Evolutionary conservation across 148 eudicot species (phyloP).

Genomic region (Camellia lanceoleosa): DNA sequence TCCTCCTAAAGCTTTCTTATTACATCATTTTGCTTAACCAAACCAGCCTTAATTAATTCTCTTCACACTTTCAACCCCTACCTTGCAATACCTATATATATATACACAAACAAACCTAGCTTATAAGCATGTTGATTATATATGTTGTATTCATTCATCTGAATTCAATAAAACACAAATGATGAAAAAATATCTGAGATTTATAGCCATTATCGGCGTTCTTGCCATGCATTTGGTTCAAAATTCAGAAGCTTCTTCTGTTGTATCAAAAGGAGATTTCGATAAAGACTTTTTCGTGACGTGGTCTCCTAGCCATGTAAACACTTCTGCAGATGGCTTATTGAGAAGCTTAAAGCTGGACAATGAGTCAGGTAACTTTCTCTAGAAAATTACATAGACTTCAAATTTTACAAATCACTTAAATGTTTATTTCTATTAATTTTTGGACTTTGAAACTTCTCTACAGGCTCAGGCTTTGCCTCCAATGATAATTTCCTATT

Average conservation of each 20-base stretch:
- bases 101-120: neutral
- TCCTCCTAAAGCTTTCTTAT: slow-evolving; percentile 57
- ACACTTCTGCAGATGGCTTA: slow-evolving; percentile 65
- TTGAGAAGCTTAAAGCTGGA: slow-evolving; percentile 56
- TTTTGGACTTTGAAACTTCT: neutral
- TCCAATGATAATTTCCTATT: slow-evolving; percentile 76
- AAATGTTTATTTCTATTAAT: too few relatives aligned
- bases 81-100: slow-evolving; percentile 40
- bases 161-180: too few relatives aligned
- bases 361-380: slow-evolving; percentile 51
- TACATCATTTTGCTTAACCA: slow-evolving; percentile 25
- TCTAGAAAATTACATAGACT: neutral
- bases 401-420: neutral
- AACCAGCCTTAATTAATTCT: slow-evolving; percentile 7
- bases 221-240: neutral
- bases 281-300: slow-evolving; percentile 65
- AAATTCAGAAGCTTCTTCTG: slow-evolving; percentile 37
- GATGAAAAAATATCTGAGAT: too few relatives aligned
- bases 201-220: slow-evolving; percentile 12
- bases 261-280: slow-evolving; percentile 66
- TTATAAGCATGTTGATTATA: too few relatives aligned
- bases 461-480: slow-evolving; percentile 66
- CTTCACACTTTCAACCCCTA: slow-evolving; percentile 16
- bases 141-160: too few relatives aligned
- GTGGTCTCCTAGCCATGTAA: slow-evolving; percentile 75